phyloP scores from a whole-genome alignment of 352 stramenopile genomes.

The Globisporangium viniferum region DNA sequence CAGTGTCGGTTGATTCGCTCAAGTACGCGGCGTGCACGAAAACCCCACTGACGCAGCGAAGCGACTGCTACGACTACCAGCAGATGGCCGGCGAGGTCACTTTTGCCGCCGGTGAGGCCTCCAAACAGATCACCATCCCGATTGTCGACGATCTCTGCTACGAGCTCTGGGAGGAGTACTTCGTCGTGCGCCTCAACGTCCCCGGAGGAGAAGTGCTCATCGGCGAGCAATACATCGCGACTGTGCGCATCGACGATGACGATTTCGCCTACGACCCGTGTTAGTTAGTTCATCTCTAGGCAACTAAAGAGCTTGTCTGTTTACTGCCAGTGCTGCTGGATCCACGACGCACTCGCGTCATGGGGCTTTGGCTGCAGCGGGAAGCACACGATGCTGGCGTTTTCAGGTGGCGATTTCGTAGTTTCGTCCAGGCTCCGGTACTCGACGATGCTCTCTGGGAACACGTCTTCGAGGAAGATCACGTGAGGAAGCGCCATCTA shows the following conservation, averaged over 20 bases:
- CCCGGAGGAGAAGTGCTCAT: constrained; percentile 86
- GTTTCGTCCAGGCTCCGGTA: constrained; percentile 46
- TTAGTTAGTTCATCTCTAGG: constrained; percentile 14
- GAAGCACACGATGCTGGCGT: constrained; percentile 72
- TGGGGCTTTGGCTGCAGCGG: constrained; percentile 80
- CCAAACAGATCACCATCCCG: constrained; percentile 85
- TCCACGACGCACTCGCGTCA: constrained; percentile 38
- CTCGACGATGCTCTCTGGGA: constrained; percentile 63
- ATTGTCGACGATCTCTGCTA: constrained; percentile 94
- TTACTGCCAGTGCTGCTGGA: constrained; percentile 40
- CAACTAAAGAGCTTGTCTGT: background rate
- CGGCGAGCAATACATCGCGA: constrained; percentile 88
- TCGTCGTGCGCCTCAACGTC: constrained; percentile 90
- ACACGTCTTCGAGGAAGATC: constrained; percentile 38
- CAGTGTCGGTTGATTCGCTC: constrained; percentile 44
- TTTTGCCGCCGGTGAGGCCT: constrained; percentile 84
- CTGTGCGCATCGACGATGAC: constrained; percentile 92
- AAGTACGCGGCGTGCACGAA: constrained; percentile 61
- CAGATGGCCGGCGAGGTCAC: constrained; percentile 83
- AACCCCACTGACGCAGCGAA: constrained; percentile 51
- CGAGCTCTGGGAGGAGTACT: constrained; percentile 86
- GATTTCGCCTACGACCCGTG: constrained; percentile 74
- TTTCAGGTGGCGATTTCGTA: constrained; percentile 18
- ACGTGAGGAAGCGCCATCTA: constrained; percentile 39
- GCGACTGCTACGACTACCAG: constrained; percentile 71